Conservation (phyloP, 2,329 filamentous ascomycete genomes). For the Chrysosporium queenslandicum region DNA sequence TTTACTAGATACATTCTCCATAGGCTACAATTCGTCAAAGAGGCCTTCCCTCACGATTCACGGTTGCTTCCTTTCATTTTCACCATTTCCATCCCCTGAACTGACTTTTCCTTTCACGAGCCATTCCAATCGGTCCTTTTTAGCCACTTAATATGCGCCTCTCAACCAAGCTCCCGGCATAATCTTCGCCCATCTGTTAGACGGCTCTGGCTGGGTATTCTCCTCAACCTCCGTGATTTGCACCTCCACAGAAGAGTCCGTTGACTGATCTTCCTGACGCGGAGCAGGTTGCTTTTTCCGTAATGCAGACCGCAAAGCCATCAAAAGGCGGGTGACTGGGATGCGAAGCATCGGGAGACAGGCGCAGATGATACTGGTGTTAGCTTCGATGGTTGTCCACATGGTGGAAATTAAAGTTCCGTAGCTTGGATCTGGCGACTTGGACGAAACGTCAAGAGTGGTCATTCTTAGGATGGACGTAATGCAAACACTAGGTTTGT, state of each 20-base stretch:
- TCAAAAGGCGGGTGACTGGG: slow-evolving; percentile 20
- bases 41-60: neutral
- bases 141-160: neutral
- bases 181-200: neutral
- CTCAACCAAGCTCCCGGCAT: neutral
- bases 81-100: neutral
- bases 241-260: neutral
- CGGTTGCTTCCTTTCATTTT: neutral
- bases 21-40: no score
- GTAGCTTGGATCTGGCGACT: slow-evolving; percentile 19
- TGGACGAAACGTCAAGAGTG: slow-evolving; percentile 24
- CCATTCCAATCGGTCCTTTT: neutral
- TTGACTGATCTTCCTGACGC: neutral
- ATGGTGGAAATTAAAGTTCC: slow-evolving; percentile 26
- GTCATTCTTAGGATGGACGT: slow-evolving; percentile 28
- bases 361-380: slow-evolving; percentile 31
- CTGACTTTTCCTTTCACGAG: no score
- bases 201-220: neutral
- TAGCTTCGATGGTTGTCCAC: slow-evolving; percentile 31
- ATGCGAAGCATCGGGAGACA: slow-evolving; percentile 31
- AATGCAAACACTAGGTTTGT: slow-evolving; percentile 21
- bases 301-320: neutral
- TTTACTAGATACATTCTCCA: no score
- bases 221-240: no score
- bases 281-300: neutral